Evolutionary conservation across 257 asterid genomes (phyloP), one percentile per base, ranked within the genome.

Genomic region (Salvia hispanica): DNA sequence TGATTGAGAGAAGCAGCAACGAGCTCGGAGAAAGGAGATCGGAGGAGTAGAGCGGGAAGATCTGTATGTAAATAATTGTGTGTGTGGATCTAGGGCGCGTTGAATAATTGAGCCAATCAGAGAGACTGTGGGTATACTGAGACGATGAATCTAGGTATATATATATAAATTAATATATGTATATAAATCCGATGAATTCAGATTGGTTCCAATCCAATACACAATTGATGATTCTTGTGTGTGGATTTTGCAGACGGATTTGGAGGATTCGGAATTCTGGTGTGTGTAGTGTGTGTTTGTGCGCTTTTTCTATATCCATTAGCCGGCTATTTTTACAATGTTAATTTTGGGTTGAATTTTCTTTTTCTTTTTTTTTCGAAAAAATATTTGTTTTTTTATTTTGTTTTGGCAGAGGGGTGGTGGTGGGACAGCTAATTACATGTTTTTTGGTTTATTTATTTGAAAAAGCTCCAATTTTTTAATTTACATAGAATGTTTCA

Each of bases 51-150:
- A 77, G 76, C 52, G 51, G 54, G 54, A 51, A 70, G 79, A 70
- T 78, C 78, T 67, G 60, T 34, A 62, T 58, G 40, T 67, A 67
- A 53, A 21, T 60, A 34, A 53, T 25, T 64, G 66, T 60, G 69
- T 64, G 52, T 62, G 66, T 67, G 78, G 85, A 83, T 78, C 84
- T 72, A 73, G 78, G 74, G 77, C 81, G 74, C 79, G 67, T 66
- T 62, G 74, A 73, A 67, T 58, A 70, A 75, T 55, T 73, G 79
- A 82, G 58, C 68, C 75, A 77, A 82, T 77, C 76, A 79, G 68
- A 78, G 69, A 57, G 75, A 21, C 47, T 40, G 51, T 2, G 64
- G 10, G 59, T 64, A 34, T 61, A 72, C 62, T 36, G 73, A 66
- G 63, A 48, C 63, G 76, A 74, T 31, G 73, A 55, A 25, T 62